Evolutionary conservation across 164 flowering plant genomes (phyloP).

Genomic region (Stephania cephalantha): DNA sequence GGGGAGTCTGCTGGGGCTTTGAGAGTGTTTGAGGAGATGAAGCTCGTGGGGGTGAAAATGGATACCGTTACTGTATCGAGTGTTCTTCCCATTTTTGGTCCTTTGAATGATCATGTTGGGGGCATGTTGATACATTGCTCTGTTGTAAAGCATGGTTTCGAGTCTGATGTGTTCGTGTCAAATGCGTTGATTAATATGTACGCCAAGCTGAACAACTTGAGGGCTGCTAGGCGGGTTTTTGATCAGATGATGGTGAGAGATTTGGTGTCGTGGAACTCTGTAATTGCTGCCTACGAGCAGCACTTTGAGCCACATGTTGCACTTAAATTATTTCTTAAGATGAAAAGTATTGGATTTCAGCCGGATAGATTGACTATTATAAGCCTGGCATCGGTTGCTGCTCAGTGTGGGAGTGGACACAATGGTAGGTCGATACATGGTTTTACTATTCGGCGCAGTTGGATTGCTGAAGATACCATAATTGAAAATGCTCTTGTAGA

Average conservation of each 20-base stretch:
- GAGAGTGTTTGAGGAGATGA: not conserved
- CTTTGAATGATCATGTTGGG: slow-evolving; percentile 23
- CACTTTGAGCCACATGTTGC: slow-evolving; percentile 37
- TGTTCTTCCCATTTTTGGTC: slow-evolving; percentile 50
- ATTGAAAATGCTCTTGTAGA: slow-evolving; percentile 57
- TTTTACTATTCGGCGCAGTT: slow-evolving; percentile 36
- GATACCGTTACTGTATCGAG: slow-evolving; percentile 38
- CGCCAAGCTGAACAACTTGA: slow-evolving; percentile 39
- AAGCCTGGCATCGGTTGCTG: slow-evolving; percentile 50
- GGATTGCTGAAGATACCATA: slow-evolving; percentile 30
- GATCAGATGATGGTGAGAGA: slow-evolving; percentile 44
- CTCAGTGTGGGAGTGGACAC: slow-evolving; percentile 33
- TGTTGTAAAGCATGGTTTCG: slow-evolving; percentile 48
- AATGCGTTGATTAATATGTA: slow-evolving; percentile 67
- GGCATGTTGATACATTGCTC: slow-evolving; percentile 47
- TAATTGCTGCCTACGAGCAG: slow-evolving; percentile 63
- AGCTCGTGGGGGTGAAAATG: not conserved
- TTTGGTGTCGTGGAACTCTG: slow-evolving; percentile 59
- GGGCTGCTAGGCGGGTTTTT: slow-evolving; percentile 35
- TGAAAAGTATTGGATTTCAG: slow-evolving; percentile 35
- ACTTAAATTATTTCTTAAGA: slow-evolving; percentile 27
- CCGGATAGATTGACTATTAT: slow-evolving; percentile 53
- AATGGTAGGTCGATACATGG: slow-evolving; percentile 41
- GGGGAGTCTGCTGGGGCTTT: slow-evolving; percentile 1
- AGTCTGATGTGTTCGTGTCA: slow-evolving; percentile 42